These are phyloP conservation scores for Aspergillus sp. DNA, from an alignment of 2,329 filamentous ascomycete species.

Conservation along the genomic window DNA sequence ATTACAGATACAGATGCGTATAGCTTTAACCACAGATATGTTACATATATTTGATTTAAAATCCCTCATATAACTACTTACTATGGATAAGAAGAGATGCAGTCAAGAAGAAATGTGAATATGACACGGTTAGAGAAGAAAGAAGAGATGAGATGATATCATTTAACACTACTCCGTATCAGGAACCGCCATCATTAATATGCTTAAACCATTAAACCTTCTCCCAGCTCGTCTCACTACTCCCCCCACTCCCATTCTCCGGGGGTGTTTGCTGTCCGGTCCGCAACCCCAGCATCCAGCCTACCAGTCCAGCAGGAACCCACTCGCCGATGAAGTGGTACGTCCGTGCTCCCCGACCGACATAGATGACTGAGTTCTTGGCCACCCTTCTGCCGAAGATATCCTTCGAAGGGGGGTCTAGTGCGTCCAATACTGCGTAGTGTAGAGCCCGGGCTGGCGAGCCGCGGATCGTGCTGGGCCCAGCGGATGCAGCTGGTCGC, in stretches of 20 bases:
- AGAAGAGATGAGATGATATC: slow-evolving; percentile 2
- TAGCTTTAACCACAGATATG: too few species aligned
- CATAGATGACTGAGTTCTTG: slow-evolving; percentile 64
- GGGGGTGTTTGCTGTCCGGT: slow-evolving; percentile 21
- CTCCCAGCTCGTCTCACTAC: slow-evolving; percentile 42
- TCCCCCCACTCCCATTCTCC: slow-evolving; percentile 33
- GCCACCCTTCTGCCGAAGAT: slow-evolving; percentile 41
- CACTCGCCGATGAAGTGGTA: slow-evolving; percentile 85
- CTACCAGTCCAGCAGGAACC: slow-evolving; percentile 75
- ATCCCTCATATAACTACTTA: neutral
- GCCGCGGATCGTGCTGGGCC: slow-evolving; percentile 54
- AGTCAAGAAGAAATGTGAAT: neutral
- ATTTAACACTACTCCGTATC: neutral
- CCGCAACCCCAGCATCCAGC: slow-evolving; percentile 87
- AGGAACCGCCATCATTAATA: neutral
- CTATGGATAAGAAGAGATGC: neutral
- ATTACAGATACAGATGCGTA: too few species aligned
- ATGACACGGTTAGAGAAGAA: neutral
- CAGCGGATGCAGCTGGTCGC: slow-evolving; percentile 40
- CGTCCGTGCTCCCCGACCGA: slow-evolving; percentile 79
- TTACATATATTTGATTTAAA: neutral
- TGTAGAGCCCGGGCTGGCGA: slow-evolving; percentile 78
- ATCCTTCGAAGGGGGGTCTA: slow-evolving; percentile 56
- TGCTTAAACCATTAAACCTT: slow-evolving; percentile 24
- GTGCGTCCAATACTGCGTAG: slow-evolving; percentile 85